Evolutionary conservation across 352 stramenopile species (phyloP).

Genomic region (Globisporangium alternatum): DNA sequence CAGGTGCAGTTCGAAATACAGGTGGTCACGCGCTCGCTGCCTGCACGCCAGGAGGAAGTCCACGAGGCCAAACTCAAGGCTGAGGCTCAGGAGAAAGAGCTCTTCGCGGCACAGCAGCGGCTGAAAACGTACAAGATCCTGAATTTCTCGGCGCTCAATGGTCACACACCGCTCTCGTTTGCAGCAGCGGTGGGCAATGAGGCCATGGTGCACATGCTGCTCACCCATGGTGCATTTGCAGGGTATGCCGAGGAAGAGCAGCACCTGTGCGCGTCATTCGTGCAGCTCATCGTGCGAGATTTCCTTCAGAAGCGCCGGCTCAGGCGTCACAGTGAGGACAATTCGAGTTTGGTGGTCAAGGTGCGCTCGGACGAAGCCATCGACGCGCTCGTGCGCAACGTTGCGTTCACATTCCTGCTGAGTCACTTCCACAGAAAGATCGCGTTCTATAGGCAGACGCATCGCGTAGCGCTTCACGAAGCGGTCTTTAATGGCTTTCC

Average conservation of each 20-base stretch:
- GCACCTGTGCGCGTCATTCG: conserved; percentile 52
- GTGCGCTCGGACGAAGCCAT: conserved; percentile 42
- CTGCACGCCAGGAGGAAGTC: conserved; percentile 62
- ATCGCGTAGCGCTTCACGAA: conserved; percentile 72
- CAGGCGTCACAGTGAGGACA: conserved; percentile 13
- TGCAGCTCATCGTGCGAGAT: conserved; percentile 58
- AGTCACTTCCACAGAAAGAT: conserved; percentile 48
- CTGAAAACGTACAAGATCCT: conserved; percentile 51
- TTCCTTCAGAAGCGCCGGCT: conserved; percentile 32
- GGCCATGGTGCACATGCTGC: conserved; percentile 65
- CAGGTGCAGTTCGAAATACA: conserved; percentile 55
- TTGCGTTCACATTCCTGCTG: conserved; percentile 61
- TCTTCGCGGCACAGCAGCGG: conserved; percentile 40
- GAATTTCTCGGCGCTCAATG: conserved; percentile 52
- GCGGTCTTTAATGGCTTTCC: conserved; percentile 65
- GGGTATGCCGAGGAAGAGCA: conserved; percentile 50
- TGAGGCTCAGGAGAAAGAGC: conserved; percentile 34
- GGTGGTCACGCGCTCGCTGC: conserved; percentile 59
- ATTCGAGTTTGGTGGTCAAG: conserved; percentile 9
- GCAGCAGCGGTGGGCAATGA: conserved; percentile 69
- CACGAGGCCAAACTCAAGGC: conserved; percentile 27
- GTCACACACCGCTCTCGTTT: conserved; percentile 71
- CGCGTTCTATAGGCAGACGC: conserved; percentile 44
- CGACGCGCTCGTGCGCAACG: conserved; percentile 50
- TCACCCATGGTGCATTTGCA: conserved; percentile 50